Evolutionary conservation across 192 early-diverging fungal species (phyloP).

Genomic region (Powellomyces hirtus): DNA sequence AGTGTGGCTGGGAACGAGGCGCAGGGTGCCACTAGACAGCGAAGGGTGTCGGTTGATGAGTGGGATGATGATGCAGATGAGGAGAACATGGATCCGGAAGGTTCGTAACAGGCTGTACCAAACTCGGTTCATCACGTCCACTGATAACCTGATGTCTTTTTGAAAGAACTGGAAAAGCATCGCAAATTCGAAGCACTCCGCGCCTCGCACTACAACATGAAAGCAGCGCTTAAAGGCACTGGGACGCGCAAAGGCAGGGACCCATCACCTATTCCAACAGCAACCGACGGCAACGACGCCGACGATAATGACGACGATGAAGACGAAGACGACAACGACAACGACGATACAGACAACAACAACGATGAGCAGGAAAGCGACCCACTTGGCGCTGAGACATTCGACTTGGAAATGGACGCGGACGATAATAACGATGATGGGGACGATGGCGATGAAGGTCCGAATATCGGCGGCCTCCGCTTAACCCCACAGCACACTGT

Average conservation of each 20-base stretch:
- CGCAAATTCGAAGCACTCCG: slow-evolving; percentile 75
- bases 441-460: no score
- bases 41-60: slow-evolving; percentile 42
- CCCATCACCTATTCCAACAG: no score
- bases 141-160: not conserved
- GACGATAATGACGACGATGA: slow-evolving; percentile 51
- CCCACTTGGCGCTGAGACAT: no score
- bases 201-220: slow-evolving; percentile 90
- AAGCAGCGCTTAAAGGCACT: no score
- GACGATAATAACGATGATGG: no score
- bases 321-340: slow-evolving; percentile 42
- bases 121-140: not conserved
- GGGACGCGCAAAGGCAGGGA: no score
- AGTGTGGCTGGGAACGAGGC: not conserved
- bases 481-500: no score
- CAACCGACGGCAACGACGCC: slow-evolving; percentile 38
- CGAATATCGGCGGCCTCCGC: no score
- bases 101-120: slow-evolving; percentile 21
- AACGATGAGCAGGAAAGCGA: slow-evolving; percentile 26
- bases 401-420: no score
- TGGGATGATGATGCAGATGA: slow-evolving; percentile 56
- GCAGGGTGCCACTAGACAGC: not conserved
- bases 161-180: slow-evolving; percentile 29
- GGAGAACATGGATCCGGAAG: slow-evolving; percentile 58
- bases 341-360: slow-evolving; percentile 46